phyloP scores from a whole-genome alignment of 2,329 filamentous ascomycete species.

The Drechslera avenae region DNA sequence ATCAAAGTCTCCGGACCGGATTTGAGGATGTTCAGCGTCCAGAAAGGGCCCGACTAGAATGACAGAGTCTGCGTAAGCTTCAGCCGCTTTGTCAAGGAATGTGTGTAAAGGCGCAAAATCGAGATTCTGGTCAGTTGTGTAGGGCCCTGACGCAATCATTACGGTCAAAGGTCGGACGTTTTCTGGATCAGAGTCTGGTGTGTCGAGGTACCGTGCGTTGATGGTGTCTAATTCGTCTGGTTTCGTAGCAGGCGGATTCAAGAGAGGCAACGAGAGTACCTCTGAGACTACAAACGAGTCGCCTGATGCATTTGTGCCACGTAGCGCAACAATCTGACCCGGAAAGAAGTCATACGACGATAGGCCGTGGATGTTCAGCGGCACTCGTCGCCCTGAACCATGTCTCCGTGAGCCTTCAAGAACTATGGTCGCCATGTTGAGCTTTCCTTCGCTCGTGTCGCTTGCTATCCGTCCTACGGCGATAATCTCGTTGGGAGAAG shows the following conservation, averaged over 20 bases:
- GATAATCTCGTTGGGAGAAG: slow-evolving; percentile 84
- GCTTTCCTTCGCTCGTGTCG: slow-evolving; percentile 81
- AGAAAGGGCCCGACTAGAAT: slow-evolving; percentile 87
- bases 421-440: slow-evolving; percentile 83
- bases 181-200: slow-evolving; percentile 59
- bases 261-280: slow-evolving; percentile 73
- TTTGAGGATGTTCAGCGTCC: slow-evolving; percentile 85
- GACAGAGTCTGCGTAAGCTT: slow-evolving; percentile 76
- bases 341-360: slow-evolving; percentile 84
- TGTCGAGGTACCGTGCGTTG: slow-evolving; percentile 70
- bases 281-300: slow-evolving; percentile 81
- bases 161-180: slow-evolving; percentile 70
- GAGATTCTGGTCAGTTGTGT: slow-evolving; percentile 89
- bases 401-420: slow-evolving; percentile 85
- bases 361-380: slow-evolving; percentile 74
- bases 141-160: slow-evolving; percentile 82
- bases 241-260: slow-evolving; percentile 74
- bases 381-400: slow-evolving; percentile 81
- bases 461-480: slow-evolving; percentile 91
- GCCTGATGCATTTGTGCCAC: slow-evolving; percentile 85
- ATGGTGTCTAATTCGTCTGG: slow-evolving; percentile 69
- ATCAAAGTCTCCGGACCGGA: slow-evolving; percentile 63
- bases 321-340: slow-evolving; percentile 87
- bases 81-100: slow-evolving; percentile 76
- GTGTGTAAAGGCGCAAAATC: slow-evolving; percentile 86